Base-by-base conservation (phyloP, 2,329 filamentous ascomycete genomes). In the Arthrinium phaeospermum region DNA sequence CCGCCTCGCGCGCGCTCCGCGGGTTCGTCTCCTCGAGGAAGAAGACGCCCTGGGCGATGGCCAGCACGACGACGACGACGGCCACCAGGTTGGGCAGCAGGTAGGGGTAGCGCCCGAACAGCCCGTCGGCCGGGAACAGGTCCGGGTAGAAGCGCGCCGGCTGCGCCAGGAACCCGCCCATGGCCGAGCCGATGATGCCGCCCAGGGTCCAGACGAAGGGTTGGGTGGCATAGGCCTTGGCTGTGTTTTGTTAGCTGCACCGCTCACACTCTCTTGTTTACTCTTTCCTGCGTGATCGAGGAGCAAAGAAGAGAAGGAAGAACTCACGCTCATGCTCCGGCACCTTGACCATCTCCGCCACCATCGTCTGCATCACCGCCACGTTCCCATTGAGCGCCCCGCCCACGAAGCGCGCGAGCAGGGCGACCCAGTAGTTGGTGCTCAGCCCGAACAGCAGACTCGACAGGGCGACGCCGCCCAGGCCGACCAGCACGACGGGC, bases 71-170 rank as follows among this genome's bases (percentile, higher is more conserved):
- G 13, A 93, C 85, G 1, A 80, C 84, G 0, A 91, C 91, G 0
- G 91, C 89, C 69, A 93, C 84, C 0, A 93, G 76, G 76, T 94
- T 94, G 1, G 92, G 92, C 7, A 88, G 82, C n/a, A 94, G 85
- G 75, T 93, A 95, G 0, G 93, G 93, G 76, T 92, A 94, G 10
- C 87, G 86, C 57, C 91, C 91, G 68, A 85, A 85, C 0, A 85
- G 61, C 1, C 83, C 83, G 37, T 84, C 83, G 37, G 78, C 74
- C 2, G 83, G 76, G 67, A 85, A 85, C 27, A 83, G 51, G 0
- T 74, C 75, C 19, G 78, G 81, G 69, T 82, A 82, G 72, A 81
- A 82, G n/a, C 57, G 73, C 4, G 81, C 79, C 1, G 81, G 81
- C 64, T 82, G 79, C 8, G 81, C 81, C 37, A 82, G 76, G 72